Conservation (phyloP, 2,329 filamentous ascomycete genomes). For the Pseudogymnoascus sp. region DNA sequence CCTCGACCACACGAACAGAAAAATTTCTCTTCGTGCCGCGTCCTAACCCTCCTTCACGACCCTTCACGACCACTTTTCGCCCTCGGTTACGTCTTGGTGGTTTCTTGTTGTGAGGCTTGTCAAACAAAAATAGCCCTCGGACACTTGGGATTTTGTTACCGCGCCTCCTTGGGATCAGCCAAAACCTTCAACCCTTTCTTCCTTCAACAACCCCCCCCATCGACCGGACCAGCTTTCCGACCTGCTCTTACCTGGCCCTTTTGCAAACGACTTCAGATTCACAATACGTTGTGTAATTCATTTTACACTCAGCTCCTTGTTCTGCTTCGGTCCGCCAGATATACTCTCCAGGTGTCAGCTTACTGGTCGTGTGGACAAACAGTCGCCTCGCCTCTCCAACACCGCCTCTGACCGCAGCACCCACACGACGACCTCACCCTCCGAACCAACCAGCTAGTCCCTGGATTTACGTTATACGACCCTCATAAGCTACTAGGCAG, state of each 20-base stretch:
- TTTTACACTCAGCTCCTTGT: neutral
- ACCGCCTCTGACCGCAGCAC: constrained; percentile 5
- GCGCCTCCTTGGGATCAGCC: neutral
- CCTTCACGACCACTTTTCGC: neutral
- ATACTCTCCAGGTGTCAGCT: constrained; percentile 5
- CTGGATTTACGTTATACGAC: constrained; percentile 1
- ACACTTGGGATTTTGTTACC: neutral
- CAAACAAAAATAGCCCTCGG: neutral
- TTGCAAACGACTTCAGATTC: neutral
- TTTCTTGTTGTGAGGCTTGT: neutral
- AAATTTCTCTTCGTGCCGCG: neutral
- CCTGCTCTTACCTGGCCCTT: neutral
- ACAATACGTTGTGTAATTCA: constrained; percentile 1
- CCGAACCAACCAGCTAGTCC: neutral
- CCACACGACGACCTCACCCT: neutral
- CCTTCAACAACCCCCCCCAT: neutral
- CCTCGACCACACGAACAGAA: neutral
- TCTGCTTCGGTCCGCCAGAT: neutral
- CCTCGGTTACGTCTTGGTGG: neutral
- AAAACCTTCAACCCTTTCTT: neutral
- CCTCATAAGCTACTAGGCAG: neutral
- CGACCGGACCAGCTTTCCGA: neutral
- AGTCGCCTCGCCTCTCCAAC: constrained; percentile 5
- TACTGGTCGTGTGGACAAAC: constrained; percentile 6
- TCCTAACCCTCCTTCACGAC: neutral